Evolutionary conservation across 2,329 filamentous ascomycete species (phyloP).

Genomic region (Pseudogymnoascus sp.): DNA sequence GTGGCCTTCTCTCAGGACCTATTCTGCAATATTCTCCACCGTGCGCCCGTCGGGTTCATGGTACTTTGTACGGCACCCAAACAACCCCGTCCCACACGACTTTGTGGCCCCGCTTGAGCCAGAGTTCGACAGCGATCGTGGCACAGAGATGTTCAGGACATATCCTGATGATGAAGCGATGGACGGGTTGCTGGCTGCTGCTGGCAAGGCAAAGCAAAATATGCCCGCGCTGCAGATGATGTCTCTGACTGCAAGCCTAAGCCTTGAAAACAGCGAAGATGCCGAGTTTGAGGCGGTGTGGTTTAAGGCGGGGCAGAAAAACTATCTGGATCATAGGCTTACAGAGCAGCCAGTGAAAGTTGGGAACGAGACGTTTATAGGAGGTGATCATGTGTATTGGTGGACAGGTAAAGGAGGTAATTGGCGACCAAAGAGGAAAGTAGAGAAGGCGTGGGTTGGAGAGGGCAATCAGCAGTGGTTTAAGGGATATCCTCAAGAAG

Average conservation of each 20-base stretch:
- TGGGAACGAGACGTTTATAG: not conserved
- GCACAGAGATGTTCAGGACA: not conserved
- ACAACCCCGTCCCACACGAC: not conserved
- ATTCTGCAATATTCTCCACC: constrained; percentile 1
- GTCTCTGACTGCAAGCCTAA: constrained; percentile 3
- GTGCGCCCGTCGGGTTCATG: not conserved
- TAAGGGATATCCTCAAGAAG: not conserved
- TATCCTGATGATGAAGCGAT: constrained; percentile 12
- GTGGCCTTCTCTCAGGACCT: constrained; percentile 11
- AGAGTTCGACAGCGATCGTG: constrained; percentile 3
- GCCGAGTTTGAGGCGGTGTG: constrained; percentile 6
- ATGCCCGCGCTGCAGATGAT: constrained; percentile 13
- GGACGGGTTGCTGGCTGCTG: constrained; percentile 2
- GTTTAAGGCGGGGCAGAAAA: not conserved
- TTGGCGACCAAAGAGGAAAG: not conserved
- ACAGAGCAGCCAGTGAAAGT: not conserved
- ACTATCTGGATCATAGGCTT: not conserved
- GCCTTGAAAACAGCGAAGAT: not conserved
- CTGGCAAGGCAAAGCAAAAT: not conserved
- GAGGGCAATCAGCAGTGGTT: constrained; percentile 8
- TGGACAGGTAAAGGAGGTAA: not conserved
- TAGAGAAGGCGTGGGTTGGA: not conserved
- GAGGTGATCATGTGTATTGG: constrained; percentile 1
- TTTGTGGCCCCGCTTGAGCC: not conserved
- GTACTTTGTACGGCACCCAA: constrained; percentile 12